These are phyloP conservation scores for Heterobasidion parviporum DNA, from an alignment of 1,284 basidiomycete genomes.

Conservation along the genomic window DNA sequence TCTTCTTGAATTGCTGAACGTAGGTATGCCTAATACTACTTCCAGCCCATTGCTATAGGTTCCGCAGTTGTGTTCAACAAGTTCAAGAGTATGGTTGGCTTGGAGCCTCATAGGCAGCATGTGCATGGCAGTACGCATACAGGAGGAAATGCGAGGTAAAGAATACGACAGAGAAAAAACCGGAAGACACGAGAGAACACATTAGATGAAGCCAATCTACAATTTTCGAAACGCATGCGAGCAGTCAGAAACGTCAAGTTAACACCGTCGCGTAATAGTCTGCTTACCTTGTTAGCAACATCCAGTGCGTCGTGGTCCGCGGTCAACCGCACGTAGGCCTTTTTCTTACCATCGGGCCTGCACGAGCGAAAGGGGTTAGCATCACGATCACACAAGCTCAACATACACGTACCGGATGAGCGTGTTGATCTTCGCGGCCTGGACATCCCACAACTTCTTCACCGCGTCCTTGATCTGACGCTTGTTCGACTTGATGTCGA, in stretches of 20 bases:
- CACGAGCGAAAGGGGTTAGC: background rate
- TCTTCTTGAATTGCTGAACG: too few species aligned
- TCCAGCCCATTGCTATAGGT: too few species aligned
- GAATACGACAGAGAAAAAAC: background rate
- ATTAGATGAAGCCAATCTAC: conserved; percentile 4
- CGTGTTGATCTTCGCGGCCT: conserved; percentile 95
- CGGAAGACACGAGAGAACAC: background rate
- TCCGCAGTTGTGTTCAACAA: too few species aligned
- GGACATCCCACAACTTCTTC: conserved; percentile 98
- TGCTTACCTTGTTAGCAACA: conserved; percentile 93
- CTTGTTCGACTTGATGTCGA: conserved; percentile 94
- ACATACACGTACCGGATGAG: conserved; percentile 77
- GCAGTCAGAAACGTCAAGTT: background rate
- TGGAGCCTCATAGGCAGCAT: background rate
- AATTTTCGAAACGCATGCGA: too few species aligned
- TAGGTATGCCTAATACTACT: too few species aligned
- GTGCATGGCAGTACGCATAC: background rate
- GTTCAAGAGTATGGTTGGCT: background rate
- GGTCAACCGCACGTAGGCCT: conserved; percentile 95
- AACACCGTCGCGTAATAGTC: background rate
- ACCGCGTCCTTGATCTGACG: conserved; percentile 98
- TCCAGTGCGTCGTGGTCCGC: conserved; percentile 96
- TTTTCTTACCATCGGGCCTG: conserved; percentile 98
- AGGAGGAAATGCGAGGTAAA: background rate
- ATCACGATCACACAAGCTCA: background rate